Base-by-base conservation (phyloP, 164 flowering plant species). In the Brasenia schreberi region DNA sequence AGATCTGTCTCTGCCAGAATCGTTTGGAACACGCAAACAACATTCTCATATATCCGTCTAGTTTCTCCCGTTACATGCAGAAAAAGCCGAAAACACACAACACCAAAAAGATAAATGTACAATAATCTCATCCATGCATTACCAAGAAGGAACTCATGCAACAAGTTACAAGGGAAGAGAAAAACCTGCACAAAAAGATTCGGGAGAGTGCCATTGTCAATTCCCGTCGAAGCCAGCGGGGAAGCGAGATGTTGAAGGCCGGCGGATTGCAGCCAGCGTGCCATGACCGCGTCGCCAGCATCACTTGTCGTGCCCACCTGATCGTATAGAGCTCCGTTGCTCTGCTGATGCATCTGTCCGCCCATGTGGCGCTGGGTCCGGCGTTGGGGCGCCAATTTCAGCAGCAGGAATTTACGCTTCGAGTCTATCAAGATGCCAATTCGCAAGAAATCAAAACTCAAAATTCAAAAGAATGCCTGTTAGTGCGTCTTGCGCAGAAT, bases 211-310 rank as follows among this genome's bases (percentile, higher is more conserved):
- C 92, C 92, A 6, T 90, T 83, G 66, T 93, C 97, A 19, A 85
- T 73, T 6, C 87, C 92, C 0, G 88, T 76, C 18, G 97, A 84
- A 61, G 97, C 93, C 82, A 86, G 61, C 44, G 98, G 98, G 56
- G 98, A 86, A 70, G 90, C 98, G 78, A 94, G 89, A 85, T 94
- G 99, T 88, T 91, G 98, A 83, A 94, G 78, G 64, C 98, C 98
- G 0, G 97, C 95, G 39, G 97, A 94, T 78, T 91, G 99, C 17
- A 91, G 89, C 97, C 97, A 94, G 60, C 99, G 83, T 2, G 97
- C 97, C 96, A 84, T 91, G 72, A 94, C 99, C 0, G 99, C 96
- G 74, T 91, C 99, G 0, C 94, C 92, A 3, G 96, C 89, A 64
- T 94, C 97, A n/a, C 77, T 75, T 0, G 82, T 68, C 16, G 88